Evolutionary conservation across 306 rosid genomes (phyloP).

Genomic region (Pyrus betulifolia): DNA sequence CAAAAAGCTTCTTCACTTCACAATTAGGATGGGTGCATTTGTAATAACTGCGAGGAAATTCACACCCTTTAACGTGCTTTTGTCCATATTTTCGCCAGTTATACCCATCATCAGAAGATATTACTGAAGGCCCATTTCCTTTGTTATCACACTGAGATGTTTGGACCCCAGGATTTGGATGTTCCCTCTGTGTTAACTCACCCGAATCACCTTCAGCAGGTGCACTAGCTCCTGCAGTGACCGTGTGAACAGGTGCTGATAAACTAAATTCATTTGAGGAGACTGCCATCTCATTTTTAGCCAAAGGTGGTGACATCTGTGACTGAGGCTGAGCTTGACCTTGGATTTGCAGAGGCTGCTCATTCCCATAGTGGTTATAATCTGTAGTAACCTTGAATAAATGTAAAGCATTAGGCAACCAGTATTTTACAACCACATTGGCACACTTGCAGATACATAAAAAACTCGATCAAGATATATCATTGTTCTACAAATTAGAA

Average conservation of each 20-base stretch:
- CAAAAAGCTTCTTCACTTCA: constrained; percentile 95
- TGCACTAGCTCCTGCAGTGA: constrained; percentile 40
- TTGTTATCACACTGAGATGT: constrained; percentile 47
- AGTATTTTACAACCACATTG: background rate
- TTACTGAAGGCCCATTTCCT: constrained; percentile 46
- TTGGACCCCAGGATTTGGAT: constrained; percentile 41
- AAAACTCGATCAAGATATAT: background rate
- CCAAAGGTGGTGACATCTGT: constrained; percentile 40
- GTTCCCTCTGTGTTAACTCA: constrained; percentile 48
- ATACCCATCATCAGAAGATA: constrained; percentile 82
- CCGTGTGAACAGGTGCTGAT: constrained; percentile 46
- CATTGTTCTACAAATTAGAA: background rate
- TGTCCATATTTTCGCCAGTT: constrained; percentile 98
- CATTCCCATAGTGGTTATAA: constrained; percentile 38
- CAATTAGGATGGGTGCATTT: constrained; percentile 96
- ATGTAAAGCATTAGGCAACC: constrained; percentile 35
- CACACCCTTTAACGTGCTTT: constrained; percentile 94
- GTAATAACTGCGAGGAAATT: constrained; percentile 97
- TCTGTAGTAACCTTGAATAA: constrained; percentile 71
- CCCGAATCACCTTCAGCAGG: constrained; percentile 51
- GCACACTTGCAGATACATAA: background rate
- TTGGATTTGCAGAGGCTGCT: constrained; percentile 50
- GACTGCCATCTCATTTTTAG: constrained; percentile 49
- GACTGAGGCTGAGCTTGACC: constrained; percentile 44
- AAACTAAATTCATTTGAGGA: constrained; percentile 53